Evolutionary conservation across 768 basidiomycete genomes (phyloP).

Genomic region (Kwoniella sp.): DNA sequence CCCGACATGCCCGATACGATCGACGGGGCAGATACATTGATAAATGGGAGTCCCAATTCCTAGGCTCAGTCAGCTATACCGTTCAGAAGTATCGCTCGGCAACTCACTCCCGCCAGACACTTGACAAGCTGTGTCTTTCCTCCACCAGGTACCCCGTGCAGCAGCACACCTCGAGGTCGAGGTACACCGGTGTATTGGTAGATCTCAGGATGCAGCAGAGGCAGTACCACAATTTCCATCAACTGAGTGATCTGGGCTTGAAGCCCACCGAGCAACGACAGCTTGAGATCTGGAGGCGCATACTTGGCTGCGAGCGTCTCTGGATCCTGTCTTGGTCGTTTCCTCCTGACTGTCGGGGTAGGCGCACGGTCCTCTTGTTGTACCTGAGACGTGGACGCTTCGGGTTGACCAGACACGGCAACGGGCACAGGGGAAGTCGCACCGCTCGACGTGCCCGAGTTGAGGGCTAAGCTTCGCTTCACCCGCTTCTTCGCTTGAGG

Average conservation of each 20-base stretch:
- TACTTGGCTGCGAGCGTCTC: conserved; percentile 56
- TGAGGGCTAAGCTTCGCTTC: conserved; percentile 22
- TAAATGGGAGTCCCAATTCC: conserved; percentile 91
- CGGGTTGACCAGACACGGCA: no score
- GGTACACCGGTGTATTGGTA: conserved; percentile 90
- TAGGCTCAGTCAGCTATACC: conserved; percentile 50
- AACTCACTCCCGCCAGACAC: conserved; percentile 87
- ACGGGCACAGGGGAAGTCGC: neutral
- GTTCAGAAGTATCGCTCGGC: neutral
- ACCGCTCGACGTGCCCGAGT: conserved; percentile 8
- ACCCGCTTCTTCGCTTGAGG: conserved; percentile 17
- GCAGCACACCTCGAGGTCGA: conserved; percentile 81
- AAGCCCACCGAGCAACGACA: conserved; percentile 84
- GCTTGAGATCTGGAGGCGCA: conserved; percentile 66
- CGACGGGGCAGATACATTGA: conserved; percentile 88
- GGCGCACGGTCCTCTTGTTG: conserved; percentile 4
- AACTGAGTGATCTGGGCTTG: conserved; percentile 82
- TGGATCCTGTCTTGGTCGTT: conserved; percentile 9
- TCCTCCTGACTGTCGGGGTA: conserved; percentile 4
- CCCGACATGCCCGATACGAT: conserved; percentile 98
- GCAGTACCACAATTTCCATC: conserved; percentile 94
- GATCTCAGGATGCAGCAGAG: conserved; percentile 88
- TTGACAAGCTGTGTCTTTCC: conserved; percentile 93
- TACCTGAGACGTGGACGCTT: no score
- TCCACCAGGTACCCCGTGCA: conserved; percentile 95